Conservation (phyloP, 2,329 filamentous ascomycete genomes). For the Apiospora saccharicola region DNA sequence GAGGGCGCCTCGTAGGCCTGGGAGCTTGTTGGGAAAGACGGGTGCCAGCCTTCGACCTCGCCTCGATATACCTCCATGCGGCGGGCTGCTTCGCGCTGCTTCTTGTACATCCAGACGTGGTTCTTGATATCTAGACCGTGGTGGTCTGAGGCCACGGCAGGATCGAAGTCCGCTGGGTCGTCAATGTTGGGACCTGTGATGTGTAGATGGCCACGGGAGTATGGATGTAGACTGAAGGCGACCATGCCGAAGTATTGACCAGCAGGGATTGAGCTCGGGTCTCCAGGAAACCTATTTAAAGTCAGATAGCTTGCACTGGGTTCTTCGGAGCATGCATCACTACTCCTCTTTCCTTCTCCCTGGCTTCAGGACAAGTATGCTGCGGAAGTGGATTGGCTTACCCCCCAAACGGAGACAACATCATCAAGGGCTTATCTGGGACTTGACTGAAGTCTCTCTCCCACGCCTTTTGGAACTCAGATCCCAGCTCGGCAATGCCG, state of each 20-base stretch:
- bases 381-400: conserved; percentile 32
- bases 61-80: conserved; percentile 60
- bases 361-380: no score
- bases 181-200: conserved; percentile 54
- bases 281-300: conserved; percentile 34
- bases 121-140: conserved; percentile 61
- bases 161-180: conserved; percentile 61
- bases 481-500: conserved; percentile 57
- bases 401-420: conserved; percentile 49
- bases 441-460: conserved; percentile 53
- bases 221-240: conserved; percentile 64
- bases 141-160: conserved; percentile 62
- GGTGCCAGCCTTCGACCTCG: conserved; percentile 51
- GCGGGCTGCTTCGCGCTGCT: conserved; percentile 64
- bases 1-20: conserved; percentile 38
- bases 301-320: conserved; percentile 27
- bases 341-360: no score
- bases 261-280: conserved; percentile 27
- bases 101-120: conserved; percentile 70
- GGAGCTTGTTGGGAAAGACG: conserved; percentile 51
- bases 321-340: no score
- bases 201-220: conserved; percentile 66
- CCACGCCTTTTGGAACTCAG: conserved; percentile 58
- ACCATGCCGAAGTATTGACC: conserved; percentile 58
- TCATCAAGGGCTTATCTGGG: conserved; percentile 52